Evolutionary conservation across 2,329 filamentous ascomycete species (phyloP), one percentile per base, ranked within the genome.

Genomic region (Pseudogymnoascus sp.): DNA sequence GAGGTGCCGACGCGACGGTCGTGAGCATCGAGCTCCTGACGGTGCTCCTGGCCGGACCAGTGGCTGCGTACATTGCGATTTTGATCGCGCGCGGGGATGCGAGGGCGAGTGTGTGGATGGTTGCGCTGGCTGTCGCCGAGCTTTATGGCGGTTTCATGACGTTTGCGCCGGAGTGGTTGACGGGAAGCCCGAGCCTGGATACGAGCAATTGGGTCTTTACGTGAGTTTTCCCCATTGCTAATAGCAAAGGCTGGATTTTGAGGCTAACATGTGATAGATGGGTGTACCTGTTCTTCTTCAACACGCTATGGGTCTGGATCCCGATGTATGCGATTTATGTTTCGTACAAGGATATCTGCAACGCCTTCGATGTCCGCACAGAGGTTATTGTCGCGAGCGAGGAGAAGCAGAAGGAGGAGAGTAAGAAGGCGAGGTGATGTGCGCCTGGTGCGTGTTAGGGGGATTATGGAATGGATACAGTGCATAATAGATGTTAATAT

Each of bases 111-210:
- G 79, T 88, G 66, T 79, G 83, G 78, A 87, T 89, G 80, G 80
- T 86, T 64, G 77, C 89, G 19, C 75, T 89, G 46, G 86, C 86
- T 26, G 88, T 85, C 3, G 84, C 81, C 63, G 86, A 89, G 78
- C 69, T 89, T 5, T 89, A 89, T 68, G 86, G 86, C 67, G 84
- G 86, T 16, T 89, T 86, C 75, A 88, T 89, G 83, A 89, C 86
- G 0, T 89, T 89, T 71, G 85, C 82, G 73, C 86, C 86, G 11
- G 86, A 89, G 74, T 89, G 86, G 86, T 75, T 89, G 11, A 83
- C 80, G 2, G 81, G 80, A 61, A 88, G 81, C 71, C 71, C 80
- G 66, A 87, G 86, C 70, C 81, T 89, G 64, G 84, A 88, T 72
- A 79, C 79, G 16, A 85, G 80, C 75, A 89, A 88, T 74, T 87